Evolutionary conservation across 208 protist species (phyloP).

Genomic region (Kentomonas sorsogonicus): DNA sequence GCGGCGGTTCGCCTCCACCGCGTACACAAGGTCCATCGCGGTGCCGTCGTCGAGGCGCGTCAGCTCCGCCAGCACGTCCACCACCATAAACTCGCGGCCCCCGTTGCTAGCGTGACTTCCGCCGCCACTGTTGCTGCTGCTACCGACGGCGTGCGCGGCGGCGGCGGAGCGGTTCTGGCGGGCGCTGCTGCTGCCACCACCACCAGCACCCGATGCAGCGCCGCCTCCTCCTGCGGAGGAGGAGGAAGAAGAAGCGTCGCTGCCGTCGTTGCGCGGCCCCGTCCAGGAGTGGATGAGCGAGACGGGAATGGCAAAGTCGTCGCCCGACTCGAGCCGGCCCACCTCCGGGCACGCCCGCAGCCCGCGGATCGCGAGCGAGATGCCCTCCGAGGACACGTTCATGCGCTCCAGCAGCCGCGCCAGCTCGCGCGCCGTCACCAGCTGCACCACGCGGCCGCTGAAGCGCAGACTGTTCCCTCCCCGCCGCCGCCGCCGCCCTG

Average conservation of each 20-base stretch:
- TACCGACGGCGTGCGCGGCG: background rate
- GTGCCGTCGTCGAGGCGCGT: conserved; percentile 62
- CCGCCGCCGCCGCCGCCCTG: conserved; percentile 34
- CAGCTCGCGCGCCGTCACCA: conserved; percentile 57
- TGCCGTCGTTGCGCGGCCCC: conserved; percentile 26
- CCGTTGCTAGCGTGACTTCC: background rate
- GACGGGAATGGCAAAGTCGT: conserved; percentile 70
- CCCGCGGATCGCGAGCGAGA: conserved; percentile 58
- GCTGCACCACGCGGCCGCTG: conserved; percentile 60
- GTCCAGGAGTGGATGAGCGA: conserved; percentile 67
- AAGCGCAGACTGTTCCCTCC: conserved; percentile 41
- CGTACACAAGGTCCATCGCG: conserved; percentile 76
- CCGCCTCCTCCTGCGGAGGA: background rate
- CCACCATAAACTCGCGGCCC: conserved; percentile 45
- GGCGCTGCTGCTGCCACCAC: too few species aligned
- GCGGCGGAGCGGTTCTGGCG: background rate
- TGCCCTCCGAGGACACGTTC: conserved; percentile 52
- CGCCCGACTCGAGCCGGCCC: conserved; percentile 29
- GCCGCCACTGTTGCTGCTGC: background rate
- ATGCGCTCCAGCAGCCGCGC: conserved; percentile 46
- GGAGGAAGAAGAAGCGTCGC: too few species aligned
- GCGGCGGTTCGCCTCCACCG: conserved; percentile 51
- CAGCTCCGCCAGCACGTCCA: conserved; percentile 70
- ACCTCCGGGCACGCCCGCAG: conserved; percentile 67
- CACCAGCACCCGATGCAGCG: too few species aligned